A percentile compares a stretch with the other conserved stretches of the same genome.
These are phyloP conservation scores for Neostapfia colusana DNA, from an alignment of 176 grass and related monocot species.

Conservation along the genomic window DNA sequence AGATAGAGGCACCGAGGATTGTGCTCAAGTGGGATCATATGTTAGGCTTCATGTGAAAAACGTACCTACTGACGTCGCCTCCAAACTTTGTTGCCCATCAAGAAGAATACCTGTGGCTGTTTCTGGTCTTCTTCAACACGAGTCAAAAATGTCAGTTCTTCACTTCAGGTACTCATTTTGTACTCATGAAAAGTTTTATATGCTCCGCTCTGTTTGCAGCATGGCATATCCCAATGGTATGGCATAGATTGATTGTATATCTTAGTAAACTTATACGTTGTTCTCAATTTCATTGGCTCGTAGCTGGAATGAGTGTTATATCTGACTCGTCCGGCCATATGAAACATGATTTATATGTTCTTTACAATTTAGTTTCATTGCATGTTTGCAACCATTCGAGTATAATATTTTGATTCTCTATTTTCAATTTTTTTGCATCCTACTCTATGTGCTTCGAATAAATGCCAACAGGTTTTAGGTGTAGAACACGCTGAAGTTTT, in stretches of 20 bases:
- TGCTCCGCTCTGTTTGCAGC: background rate
- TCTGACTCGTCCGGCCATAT: background rate
- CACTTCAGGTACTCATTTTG: conserved; percentile 79
- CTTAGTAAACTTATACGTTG: background rate
- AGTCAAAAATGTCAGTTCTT: conserved; percentile 93
- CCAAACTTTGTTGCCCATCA: conserved; percentile 63
- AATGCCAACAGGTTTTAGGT: background rate
- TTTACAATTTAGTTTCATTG: background rate
- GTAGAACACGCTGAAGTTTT: background rate
- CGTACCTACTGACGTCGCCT: conserved; percentile 63
- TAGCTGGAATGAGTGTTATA: background rate
- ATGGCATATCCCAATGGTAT: background rate
- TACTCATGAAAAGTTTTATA: background rate
- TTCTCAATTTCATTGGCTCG: background rate
- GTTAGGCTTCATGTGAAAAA: conserved; percentile 73
- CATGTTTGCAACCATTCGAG: background rate
- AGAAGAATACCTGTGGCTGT: conserved; percentile 56
- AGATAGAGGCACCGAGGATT: conserved; percentile 50
- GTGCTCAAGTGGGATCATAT: conserved; percentile 68
- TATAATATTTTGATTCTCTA: background rate
- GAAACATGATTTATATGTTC: background rate
- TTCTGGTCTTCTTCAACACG: conserved; percentile 81
- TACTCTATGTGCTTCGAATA: background rate
- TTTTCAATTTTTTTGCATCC: conserved; percentile 20
- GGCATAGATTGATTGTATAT: background rate